Evolutionary conservation across 257 asterid genomes (phyloP), one percentile per base, ranked within the genome.

Genomic region (Fraxinus excelsior): DNA sequence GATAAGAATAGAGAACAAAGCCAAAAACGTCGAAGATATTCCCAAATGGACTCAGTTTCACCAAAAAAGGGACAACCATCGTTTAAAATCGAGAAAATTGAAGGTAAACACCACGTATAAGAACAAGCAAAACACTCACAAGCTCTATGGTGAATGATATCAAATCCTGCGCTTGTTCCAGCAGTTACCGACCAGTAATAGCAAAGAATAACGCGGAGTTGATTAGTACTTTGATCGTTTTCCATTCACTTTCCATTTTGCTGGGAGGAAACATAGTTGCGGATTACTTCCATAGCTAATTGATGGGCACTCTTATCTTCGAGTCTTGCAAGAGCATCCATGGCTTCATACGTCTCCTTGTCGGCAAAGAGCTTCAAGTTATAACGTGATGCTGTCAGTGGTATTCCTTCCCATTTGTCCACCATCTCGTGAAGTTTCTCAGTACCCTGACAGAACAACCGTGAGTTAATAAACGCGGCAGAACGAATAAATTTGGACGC

Each of bases 391-490:
- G 90, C 67, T 64, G 86, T 79, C 65, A 58, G 73, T 21, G 98
- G 97, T 67, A 90, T 67, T 74, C 96, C 99, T 23, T 85, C 97
- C 98, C 98, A 92, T 73, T 86, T 90, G 68, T 90, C 90, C 71
- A 94, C 92, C 85, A 92, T 70, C 84, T 87, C 99, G 69, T 79
- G 75, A 67, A 94, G 97, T 79, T 90, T 91, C 87, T 92, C 94
- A 53, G 82, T 82, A 42, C 99, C 99, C 99, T 92, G 87, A 65
- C 5, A 62, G 5, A 21, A 60, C 32, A 60, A 21, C 67, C 13
- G 10, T 26, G 5, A 60, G 67, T 23, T 60, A 23, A 21, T n/a
- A 60, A 11, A 16, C 6, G 31, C 9, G 16, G 32, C 32, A 21
- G 35, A 62, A 23, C 34, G 26, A 62, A 62, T 11, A 26, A 62